Conservation (phyloP, 106 monocot species). For the Phalaenopsis equestris region DNA sequence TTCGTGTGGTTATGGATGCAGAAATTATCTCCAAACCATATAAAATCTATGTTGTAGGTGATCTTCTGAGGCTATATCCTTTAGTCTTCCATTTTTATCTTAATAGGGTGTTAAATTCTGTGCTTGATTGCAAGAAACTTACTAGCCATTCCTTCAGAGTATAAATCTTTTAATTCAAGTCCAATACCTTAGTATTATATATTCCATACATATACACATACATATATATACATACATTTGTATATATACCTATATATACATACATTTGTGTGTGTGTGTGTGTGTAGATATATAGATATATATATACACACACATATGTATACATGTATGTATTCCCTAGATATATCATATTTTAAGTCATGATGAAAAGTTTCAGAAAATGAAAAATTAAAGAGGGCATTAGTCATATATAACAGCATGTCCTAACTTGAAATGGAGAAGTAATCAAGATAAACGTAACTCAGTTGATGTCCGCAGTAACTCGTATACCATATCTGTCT, state of each 20-base stretch:
- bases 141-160: background rate
- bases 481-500: conserved; percentile 99
- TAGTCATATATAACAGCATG: background rate
- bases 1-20: background rate
- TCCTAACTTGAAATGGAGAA: background rate
- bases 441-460: conserved; percentile 34
- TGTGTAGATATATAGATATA: no score
- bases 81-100: background rate
- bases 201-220: no score
- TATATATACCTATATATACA: no score
- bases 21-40: background rate
- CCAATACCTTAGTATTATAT: background rate
- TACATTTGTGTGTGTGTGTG: no score
- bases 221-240: no score
- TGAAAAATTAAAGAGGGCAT: background rate
- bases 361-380: background rate
- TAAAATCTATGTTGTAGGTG: background rate
- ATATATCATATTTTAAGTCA: background rate
- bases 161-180: background rate
- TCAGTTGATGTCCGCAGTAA: conserved; percentile 96
- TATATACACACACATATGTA: no score
- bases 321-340: background rate
- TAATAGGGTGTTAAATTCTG: background rate
- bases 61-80: background rate
- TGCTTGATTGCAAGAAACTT: background rate